Evolutionary conservation across 1,284 basidiomycete species (phyloP), one percentile per base, ranked within the genome.

Genomic region (Phenoliferia sp.): DNA sequence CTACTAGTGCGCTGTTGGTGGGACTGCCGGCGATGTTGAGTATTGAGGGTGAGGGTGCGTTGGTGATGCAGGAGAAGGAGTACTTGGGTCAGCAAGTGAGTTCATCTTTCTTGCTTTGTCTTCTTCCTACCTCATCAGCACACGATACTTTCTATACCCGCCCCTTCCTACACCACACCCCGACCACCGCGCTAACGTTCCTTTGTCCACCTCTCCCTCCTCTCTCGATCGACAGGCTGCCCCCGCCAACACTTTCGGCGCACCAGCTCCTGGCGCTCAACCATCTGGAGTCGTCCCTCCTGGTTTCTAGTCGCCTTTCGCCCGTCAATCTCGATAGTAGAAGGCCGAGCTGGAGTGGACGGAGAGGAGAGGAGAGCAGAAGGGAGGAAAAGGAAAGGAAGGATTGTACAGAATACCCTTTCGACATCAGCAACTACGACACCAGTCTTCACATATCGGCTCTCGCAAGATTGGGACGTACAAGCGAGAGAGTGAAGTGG

Each of bases 1-100:
- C 92, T 66, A 99, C 95, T 22, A 92, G 89, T 59, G 93, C 94
- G 0, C 83, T 99, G 60, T 86, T 99, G 67, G 88, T 99, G 61
- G 96, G 92, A 9, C 84, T 99, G 60, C 95, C 95, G 33, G 85
- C 97, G 73, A 93, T 94, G 2, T 84, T 99, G 73, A 90, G 88
- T 65, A 85, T 98, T 72, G 95, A 99, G 81, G 95, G 96, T 80
- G 95, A 99, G 82, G 89, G 90, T 61, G 92, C 93, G 81, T 86
- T 96, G 68, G 89, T 94, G 6, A 88, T 89, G 66, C 94, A 98
- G 81, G 95, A 99, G 82, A 89, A 91, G 82, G 94, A 98, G 80
- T 88, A 94, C 85, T 82, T 91, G 50, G 88, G 88, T 26, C 92
- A 94, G 81, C 92, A 94, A 80, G 92, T 50, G 29, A 35, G 59